phyloP scores from a whole-genome alignment of 768 basidiomycete species.

The Kondoa subrosea region DNA sequence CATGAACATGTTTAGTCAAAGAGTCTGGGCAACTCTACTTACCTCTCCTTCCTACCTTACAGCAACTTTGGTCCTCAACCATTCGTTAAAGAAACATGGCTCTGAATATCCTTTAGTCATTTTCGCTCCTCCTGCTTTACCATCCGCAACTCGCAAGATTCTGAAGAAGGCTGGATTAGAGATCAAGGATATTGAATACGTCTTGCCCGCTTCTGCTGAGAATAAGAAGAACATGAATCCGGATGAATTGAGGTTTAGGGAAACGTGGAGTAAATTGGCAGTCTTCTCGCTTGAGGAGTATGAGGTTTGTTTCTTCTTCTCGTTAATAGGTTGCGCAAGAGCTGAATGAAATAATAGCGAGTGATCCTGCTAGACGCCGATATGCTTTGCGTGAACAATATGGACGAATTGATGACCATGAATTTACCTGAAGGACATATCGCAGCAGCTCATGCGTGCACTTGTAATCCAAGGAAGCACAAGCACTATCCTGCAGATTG shows the following conservation, averaged over 20 bases:
- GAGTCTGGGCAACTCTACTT: slow-evolving; percentile 6
- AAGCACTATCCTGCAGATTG: slow-evolving; percentile 79
- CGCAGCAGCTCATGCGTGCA: slow-evolving; percentile 75
- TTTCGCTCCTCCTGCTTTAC: slow-evolving; percentile 50
- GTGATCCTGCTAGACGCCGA: slow-evolving; percentile 71
- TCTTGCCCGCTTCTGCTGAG: neutral
- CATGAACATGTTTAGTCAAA: neutral
- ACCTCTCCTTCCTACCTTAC: slow-evolving; percentile 15
- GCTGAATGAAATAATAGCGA: slow-evolving; percentile 23
- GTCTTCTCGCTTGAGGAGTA: slow-evolving; percentile 33
- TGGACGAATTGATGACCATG: slow-evolving; percentile 49
- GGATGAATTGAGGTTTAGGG: slow-evolving; percentile 40
- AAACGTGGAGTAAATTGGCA: slow-evolving; percentile 49
- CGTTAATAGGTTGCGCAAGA: neutral
- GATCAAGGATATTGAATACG: slow-evolving; percentile 1
- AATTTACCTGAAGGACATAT: slow-evolving; percentile 51
- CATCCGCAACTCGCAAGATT: slow-evolving; percentile 39
- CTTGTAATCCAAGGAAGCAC: slow-evolving; percentile 78
- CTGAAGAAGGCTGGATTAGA: slow-evolving; percentile 32
- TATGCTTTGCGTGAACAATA: slow-evolving; percentile 66
- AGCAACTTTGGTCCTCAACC: slow-evolving; percentile 42
- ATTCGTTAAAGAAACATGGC: slow-evolving; percentile 41
- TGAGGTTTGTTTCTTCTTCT: slow-evolving; percentile 28
- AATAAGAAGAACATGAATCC: neutral
- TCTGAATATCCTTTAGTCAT: slow-evolving; percentile 62